phyloP scores from a whole-genome alignment of 768 basidiomycete species.

The Suillus tomentosus region DNA sequence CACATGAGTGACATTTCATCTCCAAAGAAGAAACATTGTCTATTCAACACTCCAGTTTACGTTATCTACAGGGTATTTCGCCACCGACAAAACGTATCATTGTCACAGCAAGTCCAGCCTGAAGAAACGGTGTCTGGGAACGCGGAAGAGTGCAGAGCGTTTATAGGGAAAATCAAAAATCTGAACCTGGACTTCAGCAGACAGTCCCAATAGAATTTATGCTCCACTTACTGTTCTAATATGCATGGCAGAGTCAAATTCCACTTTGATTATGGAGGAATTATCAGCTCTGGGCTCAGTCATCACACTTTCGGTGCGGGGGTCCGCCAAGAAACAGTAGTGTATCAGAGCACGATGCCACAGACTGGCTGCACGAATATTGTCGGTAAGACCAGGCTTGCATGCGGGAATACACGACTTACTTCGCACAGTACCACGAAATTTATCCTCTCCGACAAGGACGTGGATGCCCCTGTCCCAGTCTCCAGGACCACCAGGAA shows the following conservation, averaged over 20 bases:
- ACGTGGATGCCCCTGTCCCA: constrained; percentile 44
- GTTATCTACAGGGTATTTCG: neutral
- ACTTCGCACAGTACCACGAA: constrained; percentile 45
- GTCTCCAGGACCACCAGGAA: constrained; percentile 30
- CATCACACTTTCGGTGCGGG: constrained; percentile 41
- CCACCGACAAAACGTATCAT: neutral
- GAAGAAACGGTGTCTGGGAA: constrained; percentile 27
- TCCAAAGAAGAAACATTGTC: too few relatives aligned
- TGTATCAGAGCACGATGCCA: constrained; percentile 38
- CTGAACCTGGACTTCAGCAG: constrained; percentile 12
- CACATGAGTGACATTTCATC: neutral
- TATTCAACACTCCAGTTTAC: neutral
- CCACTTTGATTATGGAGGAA: constrained; percentile 31
- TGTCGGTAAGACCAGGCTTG: neutral
- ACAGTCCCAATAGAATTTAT: too few relatives aligned
- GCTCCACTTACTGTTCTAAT: constrained; percentile 20
- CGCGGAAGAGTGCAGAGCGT: constrained; percentile 19
- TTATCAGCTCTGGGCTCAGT: constrained; percentile 44
- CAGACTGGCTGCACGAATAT: constrained; percentile 16
- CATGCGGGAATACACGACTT: constrained; percentile 18
- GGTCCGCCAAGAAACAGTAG: constrained; percentile 45
- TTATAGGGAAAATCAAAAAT: constrained; percentile 30
- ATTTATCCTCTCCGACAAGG: constrained; percentile 49
- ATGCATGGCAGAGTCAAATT: constrained; percentile 22
- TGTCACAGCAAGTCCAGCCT: constrained; percentile 23